Conservation (phyloP, 129 eudicot genomes). For the Pittosporum tobira region DNA sequence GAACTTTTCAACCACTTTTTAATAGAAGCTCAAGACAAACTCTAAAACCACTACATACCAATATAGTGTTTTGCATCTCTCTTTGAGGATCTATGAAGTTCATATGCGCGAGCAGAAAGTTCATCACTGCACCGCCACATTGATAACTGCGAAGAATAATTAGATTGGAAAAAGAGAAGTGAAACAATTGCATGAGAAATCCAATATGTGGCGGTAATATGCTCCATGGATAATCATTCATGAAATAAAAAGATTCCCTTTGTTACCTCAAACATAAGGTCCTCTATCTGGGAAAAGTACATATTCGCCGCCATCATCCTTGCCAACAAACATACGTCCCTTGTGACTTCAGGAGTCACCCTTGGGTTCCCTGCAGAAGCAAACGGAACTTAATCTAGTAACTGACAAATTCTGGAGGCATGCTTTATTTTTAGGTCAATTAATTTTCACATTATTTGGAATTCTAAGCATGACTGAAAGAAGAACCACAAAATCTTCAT, state of each 20-base stretch:
- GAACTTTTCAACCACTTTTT: neutral
- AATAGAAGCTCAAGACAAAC: neutral
- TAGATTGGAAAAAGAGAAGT: neutral
- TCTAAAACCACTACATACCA: slow-evolving; percentile 28
- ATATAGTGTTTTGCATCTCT: slow-evolving; percentile 73
- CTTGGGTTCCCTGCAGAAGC: slow-evolving; percentile 55
- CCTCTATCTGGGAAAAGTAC: slow-evolving; percentile 16
- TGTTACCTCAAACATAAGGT: slow-evolving; percentile 42
- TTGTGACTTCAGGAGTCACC: slow-evolving; percentile 56
- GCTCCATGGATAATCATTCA: neutral
- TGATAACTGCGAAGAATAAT: slow-evolving; percentile 1
- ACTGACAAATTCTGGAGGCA: neutral
- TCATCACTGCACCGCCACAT: slow-evolving; percentile 17
- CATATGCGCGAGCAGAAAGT: slow-evolving; percentile 22
- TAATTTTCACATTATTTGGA: neutral
- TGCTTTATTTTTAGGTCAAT: neutral
- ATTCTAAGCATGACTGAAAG: neutral
- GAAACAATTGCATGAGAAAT: neutral
- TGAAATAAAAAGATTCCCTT: neutral
- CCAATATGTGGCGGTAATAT: neutral
- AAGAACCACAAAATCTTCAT: neutral
- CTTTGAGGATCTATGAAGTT: slow-evolving; percentile 48
- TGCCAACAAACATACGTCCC: slow-evolving; percentile 9
- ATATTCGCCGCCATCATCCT: slow-evolving; percentile 12
- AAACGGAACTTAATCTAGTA: neutral